Base-by-base conservation (phyloP, 2,329 filamentous ascomycete genomes). In the Xylariaceae sp. region DNA sequence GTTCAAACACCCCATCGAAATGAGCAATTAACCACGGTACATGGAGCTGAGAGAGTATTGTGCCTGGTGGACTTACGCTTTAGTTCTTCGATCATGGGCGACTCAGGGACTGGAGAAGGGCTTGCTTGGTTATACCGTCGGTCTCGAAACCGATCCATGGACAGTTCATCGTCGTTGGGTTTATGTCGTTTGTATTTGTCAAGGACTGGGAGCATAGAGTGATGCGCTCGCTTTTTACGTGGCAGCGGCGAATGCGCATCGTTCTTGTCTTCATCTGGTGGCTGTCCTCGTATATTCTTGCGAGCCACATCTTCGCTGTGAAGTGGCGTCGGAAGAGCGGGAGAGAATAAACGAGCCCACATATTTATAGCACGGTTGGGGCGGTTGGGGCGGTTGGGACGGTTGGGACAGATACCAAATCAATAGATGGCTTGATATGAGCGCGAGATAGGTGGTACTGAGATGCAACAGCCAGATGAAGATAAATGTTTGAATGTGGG, bases 161-260 rank as follows among this genome's bases (percentile, higher is more conserved):
- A 31, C 32, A 43, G 31, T 29, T 55, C 48, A 12, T 62, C 51
- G 11, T 55, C 47, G 27, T 60, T 56, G 11, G 2, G 47, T 26
- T 37, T 50, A 41, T 6, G 37, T 43, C 26, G 51, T 46, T 57
- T 61, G 44, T 59, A 58, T 19, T 51, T 62, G 32, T 64, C 56
- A 31, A 67, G 64, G 29, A 64, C 42, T 26, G 62, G 50, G 3
- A 53, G 53, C 29, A 62, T 44, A 8, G 60, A 60, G 50, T 62
- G 55, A 44, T 54, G 46, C 4, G 48, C 32, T 27, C 53, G 58
- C 42, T 49, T 61, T 42, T 66, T 63, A 1, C 53, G 56, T 3
- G 53, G 55, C 1, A 50, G 59, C 3, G 56, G 55, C 7, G 8
- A 45, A 26, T 30, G 53, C 3, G 47, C 34, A 42, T 44, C 47